phyloP scores from a whole-genome alignment of 164 flowering plant species.

The Liriodendron chinense region DNA sequence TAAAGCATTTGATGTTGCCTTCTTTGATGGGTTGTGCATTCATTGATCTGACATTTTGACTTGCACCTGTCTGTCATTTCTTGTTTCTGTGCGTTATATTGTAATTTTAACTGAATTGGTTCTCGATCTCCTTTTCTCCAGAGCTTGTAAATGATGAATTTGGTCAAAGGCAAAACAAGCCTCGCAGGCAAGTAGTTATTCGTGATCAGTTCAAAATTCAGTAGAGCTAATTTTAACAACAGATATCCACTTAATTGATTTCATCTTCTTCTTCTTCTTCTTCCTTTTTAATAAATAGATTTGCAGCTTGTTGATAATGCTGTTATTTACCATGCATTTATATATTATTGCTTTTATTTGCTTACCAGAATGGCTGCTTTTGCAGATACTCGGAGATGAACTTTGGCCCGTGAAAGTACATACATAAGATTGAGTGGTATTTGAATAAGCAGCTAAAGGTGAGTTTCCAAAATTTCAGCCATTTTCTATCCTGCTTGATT shows the following conservation, averaged over 20 bases:
- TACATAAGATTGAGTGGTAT: slow-evolving; percentile 28
- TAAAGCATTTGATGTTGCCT: slow-evolving; percentile 21
- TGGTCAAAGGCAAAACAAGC: slow-evolving; percentile 85
- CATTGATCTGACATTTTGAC: neutral
- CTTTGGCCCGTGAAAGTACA: slow-evolving; percentile 71
- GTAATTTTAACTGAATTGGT: neutral
- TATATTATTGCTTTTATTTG: too few relatives aligned
- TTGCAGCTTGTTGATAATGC: too few relatives aligned
- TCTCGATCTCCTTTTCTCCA: slow-evolving; percentile 20
- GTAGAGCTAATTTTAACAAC: too few relatives aligned
- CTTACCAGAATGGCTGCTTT: neutral
- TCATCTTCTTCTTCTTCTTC: too few relatives aligned
- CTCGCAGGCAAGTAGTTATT: slow-evolving; percentile 69
- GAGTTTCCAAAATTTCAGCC: neutral
- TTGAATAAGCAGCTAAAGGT: slow-evolving; percentile 51
- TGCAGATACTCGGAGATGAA: slow-evolving; percentile 95
- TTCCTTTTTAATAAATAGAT: too few relatives aligned
- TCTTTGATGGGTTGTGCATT: neutral
- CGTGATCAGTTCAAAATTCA: neutral
- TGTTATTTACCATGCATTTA: neutral
- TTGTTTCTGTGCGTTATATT: neutral
- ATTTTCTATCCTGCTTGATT: neutral
- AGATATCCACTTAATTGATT: too few relatives aligned
- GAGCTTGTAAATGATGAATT: slow-evolving; percentile 71
- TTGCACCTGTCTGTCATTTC: neutral